Evolutionary conservation across 495 filamentous ascomycete species (phyloP), one percentile per base, ranked within the genome.

Genomic region (Neurospora sp.): DNA sequence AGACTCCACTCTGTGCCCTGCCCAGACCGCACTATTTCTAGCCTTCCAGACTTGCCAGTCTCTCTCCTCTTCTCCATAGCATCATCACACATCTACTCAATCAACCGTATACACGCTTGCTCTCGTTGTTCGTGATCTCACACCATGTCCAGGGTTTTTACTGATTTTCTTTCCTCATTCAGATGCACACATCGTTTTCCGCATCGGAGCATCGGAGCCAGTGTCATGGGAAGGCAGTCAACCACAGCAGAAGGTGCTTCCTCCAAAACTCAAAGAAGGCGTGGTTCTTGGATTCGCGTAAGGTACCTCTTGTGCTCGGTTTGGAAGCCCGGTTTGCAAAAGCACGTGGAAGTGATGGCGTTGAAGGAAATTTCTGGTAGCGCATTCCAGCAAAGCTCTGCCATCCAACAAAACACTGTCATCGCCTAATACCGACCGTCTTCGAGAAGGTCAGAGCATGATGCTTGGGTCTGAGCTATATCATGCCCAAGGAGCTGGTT

Each of bases 221-320:
- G 4, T 14, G 4, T 3, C 40, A 12, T 11, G 39, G 12, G 3
- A 41, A 16, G 40, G 40, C 31, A 31, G 4, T 49, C 31, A 38
- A 70, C 70, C 4, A 14, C 11, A 41, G 40, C 40, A 12, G 12
- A 1, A 12, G 11, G 12, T 16, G 2, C 41, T 69, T 35, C 16
- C 39, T 16, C 35, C 69, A 70, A 39, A 40, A 39, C 3, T 73
- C 70, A 5, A 42, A 27, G 2, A 14, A 73, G 74, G 76, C 16
- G 37, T 75, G 4, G 70, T 85, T 10, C 39, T 85, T 7, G 84
- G 82, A 0, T 84, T 86, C 70, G 79, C 79, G 27, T 78, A 79
- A 23, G 62, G 82, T 31, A 35, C 35, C 35, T 35, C 0, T 14
- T n/a, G n/a, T n/a, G n/a, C 5, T 75, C 77, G 0, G 72, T 77